A percentile compares a stretch with the other conserved stretches of the same genome.
phyloP scores from a whole-genome alignment of 176 grass and related monocot genomes.

The Zea luxurians region DNA sequence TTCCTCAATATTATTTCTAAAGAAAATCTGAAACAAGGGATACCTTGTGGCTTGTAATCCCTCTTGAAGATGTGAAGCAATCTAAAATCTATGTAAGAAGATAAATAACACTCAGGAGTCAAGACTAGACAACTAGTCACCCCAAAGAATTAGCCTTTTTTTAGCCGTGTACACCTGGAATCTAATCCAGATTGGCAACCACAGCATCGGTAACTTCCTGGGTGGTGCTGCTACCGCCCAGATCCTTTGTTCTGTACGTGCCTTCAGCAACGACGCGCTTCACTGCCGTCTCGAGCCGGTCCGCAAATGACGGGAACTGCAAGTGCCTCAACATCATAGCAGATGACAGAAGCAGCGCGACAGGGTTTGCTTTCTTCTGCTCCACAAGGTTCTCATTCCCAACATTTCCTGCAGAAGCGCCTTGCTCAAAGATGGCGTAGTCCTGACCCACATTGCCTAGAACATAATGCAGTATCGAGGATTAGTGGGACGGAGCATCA shows the following conservation, averaged over 20 bases:
- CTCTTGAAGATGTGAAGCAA: slow-evolving; percentile 22
- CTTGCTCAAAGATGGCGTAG: slow-evolving; percentile 95
- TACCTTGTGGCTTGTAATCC: slow-evolving; percentile 10
- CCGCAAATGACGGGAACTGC: slow-evolving; percentile 86
- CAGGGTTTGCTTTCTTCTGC: slow-evolving; percentile 84
- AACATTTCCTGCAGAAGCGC: slow-evolving; percentile 90
- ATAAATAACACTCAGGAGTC: slow-evolving; percentile 35
- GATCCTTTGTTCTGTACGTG: slow-evolving; percentile 69
- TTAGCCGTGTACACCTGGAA: slow-evolving; percentile 22
- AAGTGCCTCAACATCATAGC: slow-evolving; percentile 97
- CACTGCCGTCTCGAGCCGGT: slow-evolving; percentile 79
- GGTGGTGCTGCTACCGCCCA: slow-evolving; percentile 76
- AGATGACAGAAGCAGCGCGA: slow-evolving; percentile 79
- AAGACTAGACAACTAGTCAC: slow-evolving; percentile 40
- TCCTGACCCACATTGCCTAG: slow-evolving; percentile 94
- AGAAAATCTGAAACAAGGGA: slow-evolving; percentile 30
- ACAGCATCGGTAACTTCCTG: slow-evolving; percentile 90
- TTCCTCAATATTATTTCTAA: slow-evolving; percentile 53
- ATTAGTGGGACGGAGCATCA: slow-evolving; percentile 19
- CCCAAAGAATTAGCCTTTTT: slow-evolving; percentile 37
- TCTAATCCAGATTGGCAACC: slow-evolving; percentile 68
- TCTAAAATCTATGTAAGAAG: slow-evolving; percentile 45
- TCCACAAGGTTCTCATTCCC: slow-evolving; percentile 69
- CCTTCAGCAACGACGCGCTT: slow-evolving; percentile 68
- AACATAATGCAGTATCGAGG: slow-evolving; percentile 12